phyloP scores from a whole-genome alignment of 148 eudicot species.

The Rhododendron mucronatum region DNA sequence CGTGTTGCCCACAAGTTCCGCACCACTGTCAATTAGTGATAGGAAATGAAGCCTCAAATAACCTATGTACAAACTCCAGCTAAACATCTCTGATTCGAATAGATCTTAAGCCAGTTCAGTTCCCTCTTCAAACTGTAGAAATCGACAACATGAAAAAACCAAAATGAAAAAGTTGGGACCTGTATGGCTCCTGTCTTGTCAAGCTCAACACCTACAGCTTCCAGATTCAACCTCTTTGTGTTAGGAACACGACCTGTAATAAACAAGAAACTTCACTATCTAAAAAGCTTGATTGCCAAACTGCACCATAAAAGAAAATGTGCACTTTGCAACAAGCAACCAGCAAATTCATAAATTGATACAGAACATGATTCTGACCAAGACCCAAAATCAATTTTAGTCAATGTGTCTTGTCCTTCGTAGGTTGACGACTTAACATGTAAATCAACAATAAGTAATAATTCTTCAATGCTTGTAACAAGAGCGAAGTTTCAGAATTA shows the following conservation, averaged over 20 bases:
- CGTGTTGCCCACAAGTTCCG: background rate
- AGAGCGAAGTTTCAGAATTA: constrained; percentile 19
- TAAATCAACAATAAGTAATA: background rate
- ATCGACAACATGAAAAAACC: background rate
- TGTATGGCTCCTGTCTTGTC: constrained; percentile 67
- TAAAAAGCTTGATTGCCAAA: background rate
- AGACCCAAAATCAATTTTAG: background rate
- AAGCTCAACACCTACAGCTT: constrained; percentile 76
- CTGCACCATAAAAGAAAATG: background rate
- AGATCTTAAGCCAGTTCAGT: background rate
- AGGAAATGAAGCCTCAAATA: background rate
- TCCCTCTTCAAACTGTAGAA: background rate
- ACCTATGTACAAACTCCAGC: background rate
- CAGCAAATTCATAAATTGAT: background rate
- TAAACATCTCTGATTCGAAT: background rate
- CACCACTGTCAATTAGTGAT: background rate
- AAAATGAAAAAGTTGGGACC: constrained; percentile 34
- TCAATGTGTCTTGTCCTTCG: background rate
- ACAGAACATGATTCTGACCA: background rate
- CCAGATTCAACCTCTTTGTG: constrained; percentile 80
- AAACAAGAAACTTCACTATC: background rate
- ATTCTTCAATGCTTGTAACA: background rate
- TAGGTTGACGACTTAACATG: background rate
- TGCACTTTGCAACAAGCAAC: background rate
- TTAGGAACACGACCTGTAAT: constrained; percentile 78